phyloP scores from a whole-genome alignment of 2,329 filamentous ascomycete genomes.

The Aspergillus melleus region DNA sequence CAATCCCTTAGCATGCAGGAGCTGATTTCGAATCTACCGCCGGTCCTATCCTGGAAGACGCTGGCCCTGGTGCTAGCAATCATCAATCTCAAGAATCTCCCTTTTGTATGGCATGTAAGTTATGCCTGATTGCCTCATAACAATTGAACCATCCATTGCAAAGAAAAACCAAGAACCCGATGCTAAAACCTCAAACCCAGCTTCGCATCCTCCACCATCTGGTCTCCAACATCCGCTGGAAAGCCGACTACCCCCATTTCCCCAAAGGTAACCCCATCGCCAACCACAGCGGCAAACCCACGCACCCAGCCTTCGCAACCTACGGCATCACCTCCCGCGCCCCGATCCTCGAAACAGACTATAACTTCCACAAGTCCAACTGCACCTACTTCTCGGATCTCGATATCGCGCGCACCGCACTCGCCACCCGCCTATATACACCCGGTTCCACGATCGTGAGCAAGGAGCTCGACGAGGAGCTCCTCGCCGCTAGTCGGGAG shows the following conservation, averaged over 20 bases:
- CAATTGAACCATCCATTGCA: too few relatives aligned
- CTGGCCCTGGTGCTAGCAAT: conserved; percentile 38
- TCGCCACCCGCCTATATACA: conserved; percentile 68
- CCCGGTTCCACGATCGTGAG: conserved; percentile 56
- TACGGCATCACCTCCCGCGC: conserved; percentile 66
- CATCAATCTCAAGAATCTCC: conserved; percentile 40
- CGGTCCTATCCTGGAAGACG: conserved; percentile 35
- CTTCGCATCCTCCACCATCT: conserved; percentile 61
- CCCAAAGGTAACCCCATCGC: conserved; percentile 30
- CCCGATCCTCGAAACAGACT: conserved; percentile 76
- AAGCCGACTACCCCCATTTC: conserved; percentile 50
- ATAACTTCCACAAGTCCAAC: conserved; percentile 82
- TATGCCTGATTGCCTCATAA: too few relatives aligned
- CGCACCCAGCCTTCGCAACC: conserved; percentile 71
- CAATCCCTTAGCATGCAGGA: conserved; percentile 22
- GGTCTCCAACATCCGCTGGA: conserved; percentile 54
- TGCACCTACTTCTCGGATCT: conserved; percentile 85
- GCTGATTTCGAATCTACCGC: conserved; percentile 18
- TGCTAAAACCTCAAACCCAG: conserved; percentile 34
- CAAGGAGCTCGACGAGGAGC: conserved; percentile 55
- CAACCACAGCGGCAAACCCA: conserved; percentile 35
- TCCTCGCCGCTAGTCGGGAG: conserved; percentile 52
- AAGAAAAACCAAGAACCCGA: too few relatives aligned
- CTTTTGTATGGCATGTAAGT: conserved; percentile 44
- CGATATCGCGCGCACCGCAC: conserved; percentile 77